Conservation (phyloP, 768 basidiomycete genomes). For the Fomitopsis pulvina region DNA sequence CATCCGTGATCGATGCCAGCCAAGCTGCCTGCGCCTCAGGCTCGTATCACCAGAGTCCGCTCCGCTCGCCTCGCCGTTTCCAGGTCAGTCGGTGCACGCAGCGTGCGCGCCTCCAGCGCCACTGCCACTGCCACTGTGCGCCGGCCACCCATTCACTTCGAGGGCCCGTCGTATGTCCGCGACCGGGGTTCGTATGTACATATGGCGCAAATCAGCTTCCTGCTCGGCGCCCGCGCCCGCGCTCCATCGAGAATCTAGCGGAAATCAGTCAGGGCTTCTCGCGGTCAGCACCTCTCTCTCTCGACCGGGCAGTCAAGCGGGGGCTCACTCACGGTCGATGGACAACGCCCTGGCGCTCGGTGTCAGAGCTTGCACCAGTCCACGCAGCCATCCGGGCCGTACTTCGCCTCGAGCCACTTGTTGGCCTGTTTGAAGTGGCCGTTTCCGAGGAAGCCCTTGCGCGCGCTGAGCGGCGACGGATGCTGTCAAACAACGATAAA, state of each 20-base stretch:
- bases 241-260: background rate
- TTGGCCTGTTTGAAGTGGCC: conserved; percentile 85
- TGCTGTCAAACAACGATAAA: conserved; percentile 45
- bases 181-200: background rate
- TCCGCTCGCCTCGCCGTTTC: background rate
- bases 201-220: background rate
- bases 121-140: too few relatives aligned
- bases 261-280: too few relatives aligned
- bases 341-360: background rate
- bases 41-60: background rate
- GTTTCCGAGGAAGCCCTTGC: conserved; percentile 81
- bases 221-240: background rate
- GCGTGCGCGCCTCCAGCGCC: background rate
- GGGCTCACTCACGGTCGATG: background rate
- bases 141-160: too few relatives aligned
- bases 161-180: background rate
- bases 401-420: conserved; percentile 75
- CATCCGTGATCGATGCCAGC: background rate
- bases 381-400: conserved; percentile 66
- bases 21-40: background rate
- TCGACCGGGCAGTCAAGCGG: too few relatives aligned
- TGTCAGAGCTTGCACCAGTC: conserved; percentile 55
- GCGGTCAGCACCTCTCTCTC: too few relatives aligned
- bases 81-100: background rate
- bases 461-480: conserved; percentile 77